These are phyloP conservation scores for Porcisia deanei DNA, from an alignment of 208 protist genomes.

Conservation along the genomic window DNA sequence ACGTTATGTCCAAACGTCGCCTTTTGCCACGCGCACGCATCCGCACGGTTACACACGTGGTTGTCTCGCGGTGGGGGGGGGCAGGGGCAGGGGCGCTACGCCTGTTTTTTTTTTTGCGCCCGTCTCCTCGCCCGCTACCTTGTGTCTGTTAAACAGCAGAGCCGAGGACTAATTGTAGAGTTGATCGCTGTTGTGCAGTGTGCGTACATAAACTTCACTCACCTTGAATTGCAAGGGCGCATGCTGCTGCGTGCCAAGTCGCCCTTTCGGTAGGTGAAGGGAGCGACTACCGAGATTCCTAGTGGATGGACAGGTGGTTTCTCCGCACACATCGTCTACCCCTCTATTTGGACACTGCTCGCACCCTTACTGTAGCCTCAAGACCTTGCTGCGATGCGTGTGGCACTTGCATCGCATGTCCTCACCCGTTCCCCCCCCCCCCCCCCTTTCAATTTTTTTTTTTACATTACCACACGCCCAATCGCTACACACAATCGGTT, in stretches of 20 bases:
- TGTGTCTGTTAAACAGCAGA: background rate
- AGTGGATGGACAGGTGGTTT: background rate
- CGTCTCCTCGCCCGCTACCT: background rate
- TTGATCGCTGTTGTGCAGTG: too few relatives aligned
- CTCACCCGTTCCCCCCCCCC: background rate
- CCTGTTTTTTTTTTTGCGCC: background rate
- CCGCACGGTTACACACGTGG: background rate
- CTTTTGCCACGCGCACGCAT: background rate
- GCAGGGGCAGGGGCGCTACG: background rate
- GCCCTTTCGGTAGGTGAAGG: background rate
- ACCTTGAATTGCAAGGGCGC: too few relatives aligned
- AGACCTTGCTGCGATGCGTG: background rate
- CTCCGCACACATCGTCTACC: background rate
- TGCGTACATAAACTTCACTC: background rate
- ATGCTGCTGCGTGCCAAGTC: background rate
- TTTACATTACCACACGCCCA: too few relatives aligned
- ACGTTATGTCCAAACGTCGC: background rate
- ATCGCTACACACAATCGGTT: background rate
- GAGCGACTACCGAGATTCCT: background rate
- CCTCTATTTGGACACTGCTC: too few relatives aligned
- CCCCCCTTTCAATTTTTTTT: too few relatives aligned
- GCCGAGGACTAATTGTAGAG: too few relatives aligned
- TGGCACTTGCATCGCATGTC: background rate
- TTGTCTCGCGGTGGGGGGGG: too few relatives aligned
- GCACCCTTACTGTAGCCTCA: background rate